Conservation (phyloP, 2,329 filamentous ascomycete species). For the Diaporthe citrichinensis region DNA sequence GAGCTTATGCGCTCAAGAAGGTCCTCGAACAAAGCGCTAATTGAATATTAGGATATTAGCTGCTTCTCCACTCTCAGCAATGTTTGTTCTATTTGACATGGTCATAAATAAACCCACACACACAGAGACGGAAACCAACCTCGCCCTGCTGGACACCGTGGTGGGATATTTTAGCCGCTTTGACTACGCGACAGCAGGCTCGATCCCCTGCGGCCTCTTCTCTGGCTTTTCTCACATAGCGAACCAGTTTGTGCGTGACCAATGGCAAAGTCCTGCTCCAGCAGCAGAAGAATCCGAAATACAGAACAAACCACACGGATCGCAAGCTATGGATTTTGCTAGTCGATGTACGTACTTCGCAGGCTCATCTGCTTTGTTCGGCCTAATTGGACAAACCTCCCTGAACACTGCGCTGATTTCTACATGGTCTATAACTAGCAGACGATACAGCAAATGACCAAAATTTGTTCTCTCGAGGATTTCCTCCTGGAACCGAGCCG, state of each 20-base stretch:
- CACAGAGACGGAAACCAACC: not conserved
- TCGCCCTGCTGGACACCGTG: not conserved
- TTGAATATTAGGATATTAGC: not conserved
- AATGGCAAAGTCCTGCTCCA: not conserved
- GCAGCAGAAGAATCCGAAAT: not conserved
- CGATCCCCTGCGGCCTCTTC: not conserved
- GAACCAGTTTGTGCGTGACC: conserved; percentile 5
- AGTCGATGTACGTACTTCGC: not conserved
- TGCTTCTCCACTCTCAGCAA: not conserved
- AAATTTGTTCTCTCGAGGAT: not conserved
- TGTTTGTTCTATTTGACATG: conserved; percentile 24
- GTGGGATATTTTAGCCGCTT: conserved; percentile 2
- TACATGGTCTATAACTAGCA: not conserved
- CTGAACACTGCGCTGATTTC: not conserved
- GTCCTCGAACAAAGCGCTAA: not conserved
- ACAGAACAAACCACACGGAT: not conserved
- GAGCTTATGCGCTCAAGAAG: too few relatives aligned
- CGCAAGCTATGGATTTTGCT: not conserved
- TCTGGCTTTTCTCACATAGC: conserved; percentile 21
- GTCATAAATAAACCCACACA: not conserved
- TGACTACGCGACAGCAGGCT: not conserved
- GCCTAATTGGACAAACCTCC: rapidly evolving
- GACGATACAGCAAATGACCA: not conserved
- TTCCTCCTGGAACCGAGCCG: not conserved
- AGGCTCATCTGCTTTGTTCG: not conserved